Base-by-base conservation (phyloP, 495 filamentous ascomycete genomes). In the Chlorociboria aeruginascens region DNA sequence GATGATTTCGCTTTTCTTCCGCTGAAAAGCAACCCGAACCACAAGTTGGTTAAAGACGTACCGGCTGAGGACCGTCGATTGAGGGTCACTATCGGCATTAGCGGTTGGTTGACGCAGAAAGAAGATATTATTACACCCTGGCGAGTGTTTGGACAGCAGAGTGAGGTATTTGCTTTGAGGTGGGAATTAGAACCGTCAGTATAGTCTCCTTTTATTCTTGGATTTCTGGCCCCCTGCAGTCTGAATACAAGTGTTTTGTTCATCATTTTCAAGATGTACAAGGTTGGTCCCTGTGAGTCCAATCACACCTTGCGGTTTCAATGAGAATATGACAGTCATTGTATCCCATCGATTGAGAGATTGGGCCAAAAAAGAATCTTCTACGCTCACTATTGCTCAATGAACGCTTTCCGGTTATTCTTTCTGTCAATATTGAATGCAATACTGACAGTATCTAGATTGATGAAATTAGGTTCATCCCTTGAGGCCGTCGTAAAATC, bases 1-100 rank as follows among this genome's bases (percentile, higher is more conserved):
- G 74, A 82, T 41, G 89, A 96, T 62, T 95, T 96, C 62, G 87
- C 79, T 6, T 89, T 98, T 55, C 61, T 95, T 12, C 87, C 89
- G 1, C 66, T 93, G 34, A 62, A 66, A 40, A 44, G 60, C 25
- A 62, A 64, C 48, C 66, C 68, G 59, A 55, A 68, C 50, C 61
- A 69, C 55, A 25, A 25, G 20, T 25, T 25, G 20, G 20, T 25
- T 4, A 25, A 25, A 25, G 63, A 64, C 17, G 46, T 69, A 28
- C 48, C 51, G 32, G 53, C 66, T 3, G 63, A 67, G 31, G 58
- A 66, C 43, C 67, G 87, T 44, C 77, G 87, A 17, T 66, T 96
- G 41, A 76, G 90, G 17, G 78, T 97, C 13, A 86, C 83, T 0
- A 78, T 98, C 53, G 81, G 83, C 32, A 78, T 96, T 38, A 78